Evolutionary conservation across 352 stramenopile species (phyloP), one percentile per base, ranked within the genome.

Genomic region (Phytophthora pinifolia): DNA sequence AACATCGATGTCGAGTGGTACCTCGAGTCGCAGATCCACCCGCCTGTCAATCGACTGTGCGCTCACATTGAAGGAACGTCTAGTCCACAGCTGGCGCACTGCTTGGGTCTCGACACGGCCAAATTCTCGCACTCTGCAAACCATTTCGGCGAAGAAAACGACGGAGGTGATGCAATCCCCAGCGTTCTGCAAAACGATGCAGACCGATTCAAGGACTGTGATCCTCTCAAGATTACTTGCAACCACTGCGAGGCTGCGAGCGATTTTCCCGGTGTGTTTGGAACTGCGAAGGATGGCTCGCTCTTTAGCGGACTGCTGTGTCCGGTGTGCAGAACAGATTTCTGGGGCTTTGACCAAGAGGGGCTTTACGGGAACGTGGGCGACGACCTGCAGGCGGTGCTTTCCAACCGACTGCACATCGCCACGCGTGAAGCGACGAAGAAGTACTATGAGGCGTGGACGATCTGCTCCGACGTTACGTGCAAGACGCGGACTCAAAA

Each of bases 61-160:
- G 97, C 98, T 54, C 97, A 98, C 42, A 99, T 99, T 66, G 96
- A 99, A 72, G 97, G 96, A 57, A 98, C 93, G 3, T 97, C 90
- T 25, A 91, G 88, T 20, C 83, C 88, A 9, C 92, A 98, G 37
- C 68, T 99, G 18, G 97, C 97, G 32, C 81, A 98, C 50, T 97
- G 96, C 52, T 80, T 99, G 10, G 97, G 97, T 12, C 76, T 99
- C 6, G 97, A 99, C 63, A 90, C 92, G 17, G 76, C 77, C 12
- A 98, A 98, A 49, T 99, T 98, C 52, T 96, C 84, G 15, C 75
- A 93, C 52, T 70, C 85, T 20, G 62, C 74, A 3, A 85, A 88
- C 43, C 79, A 88, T 54, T 71, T 85, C 55, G 75, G 74, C 13
- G 93, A 98, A 53, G 80, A 98, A 15, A 87, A 89, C 6, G 88